Evolutionary conservation across 192 early-diverging fungal species (phyloP).

Genomic region (Umbelopsis ramanniana): DNA sequence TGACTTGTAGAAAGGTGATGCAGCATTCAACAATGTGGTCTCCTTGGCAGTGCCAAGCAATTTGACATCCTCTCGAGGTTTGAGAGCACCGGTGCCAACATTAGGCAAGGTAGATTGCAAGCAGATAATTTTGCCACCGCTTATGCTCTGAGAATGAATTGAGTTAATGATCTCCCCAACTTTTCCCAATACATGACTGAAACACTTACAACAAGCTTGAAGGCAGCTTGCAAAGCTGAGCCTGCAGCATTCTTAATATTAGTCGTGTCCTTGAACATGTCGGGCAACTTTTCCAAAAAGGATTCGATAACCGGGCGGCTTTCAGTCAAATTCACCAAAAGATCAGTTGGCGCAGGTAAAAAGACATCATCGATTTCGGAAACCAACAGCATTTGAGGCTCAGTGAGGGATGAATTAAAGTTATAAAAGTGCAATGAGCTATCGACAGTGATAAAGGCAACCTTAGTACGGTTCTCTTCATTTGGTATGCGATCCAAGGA

Average conservation of each 20-base stretch:
- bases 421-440: constrained; percentile 91
- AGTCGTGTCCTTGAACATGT: constrained; percentile 88
- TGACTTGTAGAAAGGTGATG: constrained; percentile 88
- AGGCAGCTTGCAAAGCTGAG: constrained; percentile 80
- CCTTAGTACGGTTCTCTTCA: constrained; percentile 83
- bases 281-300: constrained; percentile 71
- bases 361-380: constrained; percentile 90
- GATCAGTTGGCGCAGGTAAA: constrained; percentile 86
- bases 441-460: constrained; percentile 92
- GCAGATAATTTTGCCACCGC: constrained; percentile 89
- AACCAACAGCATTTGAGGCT: constrained; percentile 95
- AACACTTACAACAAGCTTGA: constrained; percentile 74
- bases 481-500: constrained; percentile 88
- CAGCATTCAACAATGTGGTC: constrained; percentile 78
- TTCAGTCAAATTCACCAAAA: constrained; percentile 89
- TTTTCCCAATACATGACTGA: background rate
- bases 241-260: constrained; percentile 81
- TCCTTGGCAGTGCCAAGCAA: constrained; percentile 91
- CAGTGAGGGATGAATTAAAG: constrained; percentile 67
- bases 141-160: constrained; percentile 48
- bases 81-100: constrained; percentile 77
- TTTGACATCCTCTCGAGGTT: constrained; percentile 85
- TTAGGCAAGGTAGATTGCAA: constrained; percentile 86
- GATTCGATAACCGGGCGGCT: constrained; percentile 73
- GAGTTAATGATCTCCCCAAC: background rate